A percentile compares a stretch with the other conserved stretches of the same genome.
Conservation (phyloP, 257 asterid genomes). For the Salvia rosmarinus region DNA sequence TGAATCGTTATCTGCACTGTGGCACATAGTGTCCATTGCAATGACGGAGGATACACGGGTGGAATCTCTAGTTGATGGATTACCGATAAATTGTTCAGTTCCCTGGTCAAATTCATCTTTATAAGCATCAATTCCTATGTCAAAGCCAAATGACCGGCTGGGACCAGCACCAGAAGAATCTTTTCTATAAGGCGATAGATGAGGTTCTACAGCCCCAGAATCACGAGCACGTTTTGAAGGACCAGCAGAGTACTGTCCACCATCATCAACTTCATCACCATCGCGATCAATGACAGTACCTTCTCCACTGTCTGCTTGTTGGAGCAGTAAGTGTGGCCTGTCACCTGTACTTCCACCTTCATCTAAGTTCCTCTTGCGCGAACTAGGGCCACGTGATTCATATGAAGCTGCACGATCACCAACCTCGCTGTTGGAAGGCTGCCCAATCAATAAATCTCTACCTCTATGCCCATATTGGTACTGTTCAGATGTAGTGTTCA, state of each 20-base stretch:
- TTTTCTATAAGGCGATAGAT: constrained; percentile 51
- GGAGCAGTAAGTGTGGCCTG: constrained; percentile 67
- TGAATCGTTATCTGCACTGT: constrained; percentile 72
- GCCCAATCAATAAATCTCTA: constrained; percentile 64
- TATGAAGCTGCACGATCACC: constrained; percentile 96
- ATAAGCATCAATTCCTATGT: constrained; percentile 57
- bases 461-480: constrained; percentile 58
- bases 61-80: constrained; percentile 72
- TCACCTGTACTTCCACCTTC: constrained; percentile 99
- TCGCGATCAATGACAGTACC: constrained; percentile 98
- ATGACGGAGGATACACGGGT: constrained; percentile 85
- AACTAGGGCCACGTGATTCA: constrained; percentile 95
- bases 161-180: constrained; percentile 90
- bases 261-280: constrained; percentile 94
- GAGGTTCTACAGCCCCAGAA: constrained; percentile 48
- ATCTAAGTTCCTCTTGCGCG: constrained; percentile 87
- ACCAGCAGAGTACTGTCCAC: constrained; percentile 76
- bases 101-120: constrained; percentile 67
- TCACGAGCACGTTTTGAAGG: constrained; percentile 90
- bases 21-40: constrained; percentile 93
- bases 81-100: constrained; percentile 56
- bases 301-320: constrained; percentile 91
- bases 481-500: constrained; percentile 55
- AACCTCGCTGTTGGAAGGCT: constrained; percentile 93
- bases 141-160: constrained; percentile 73